A percentile compares a stretch with the other conserved stretches of the same genome.
phyloP scores from a whole-genome alignment of 208 protist species.

The Leishmania mexicana region DNA sequence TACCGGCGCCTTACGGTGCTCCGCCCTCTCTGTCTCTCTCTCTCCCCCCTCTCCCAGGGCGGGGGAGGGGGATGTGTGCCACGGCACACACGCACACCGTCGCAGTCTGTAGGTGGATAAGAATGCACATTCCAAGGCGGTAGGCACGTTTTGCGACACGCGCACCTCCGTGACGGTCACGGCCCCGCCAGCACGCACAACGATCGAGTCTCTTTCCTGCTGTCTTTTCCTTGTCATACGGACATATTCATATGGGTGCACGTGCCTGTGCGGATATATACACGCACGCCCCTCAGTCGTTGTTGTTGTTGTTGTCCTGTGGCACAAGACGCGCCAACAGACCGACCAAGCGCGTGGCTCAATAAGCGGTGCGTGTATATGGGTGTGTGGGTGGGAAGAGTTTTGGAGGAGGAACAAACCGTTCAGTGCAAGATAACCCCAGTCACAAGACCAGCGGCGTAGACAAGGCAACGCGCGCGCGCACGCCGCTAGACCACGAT shows the following conservation, averaged over 20 bases:
- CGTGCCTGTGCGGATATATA: not conserved
- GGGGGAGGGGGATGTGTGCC: not conserved
- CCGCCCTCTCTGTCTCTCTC: not conserved
- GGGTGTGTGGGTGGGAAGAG: not conserved
- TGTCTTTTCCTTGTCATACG: not conserved
- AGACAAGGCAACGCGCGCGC: not conserved
- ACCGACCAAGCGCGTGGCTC: not conserved
- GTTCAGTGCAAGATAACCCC: not conserved
- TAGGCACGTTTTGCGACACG: not conserved
- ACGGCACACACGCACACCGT: not conserved
- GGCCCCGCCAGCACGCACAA: too few relatives aligned
- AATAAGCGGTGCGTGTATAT: not conserved
- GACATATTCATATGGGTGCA: not conserved
- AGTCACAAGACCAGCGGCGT: not conserved
- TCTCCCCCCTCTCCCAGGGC: not conserved
- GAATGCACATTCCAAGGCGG: not conserved
- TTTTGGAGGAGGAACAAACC: too few relatives aligned
- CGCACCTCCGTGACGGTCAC: too few relatives aligned
- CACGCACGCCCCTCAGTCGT: not conserved
- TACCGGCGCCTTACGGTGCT: not conserved
- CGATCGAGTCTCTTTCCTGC: too few relatives aligned
- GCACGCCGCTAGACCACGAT: slow-evolving; percentile 31
- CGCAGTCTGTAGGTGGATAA: not conserved
- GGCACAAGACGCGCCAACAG: not conserved
- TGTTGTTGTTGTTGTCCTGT: not conserved